Evolutionary conservation across 2,329 filamentous ascomycete genomes (phyloP).

Genomic region (Claviceps arundinis): DNA sequence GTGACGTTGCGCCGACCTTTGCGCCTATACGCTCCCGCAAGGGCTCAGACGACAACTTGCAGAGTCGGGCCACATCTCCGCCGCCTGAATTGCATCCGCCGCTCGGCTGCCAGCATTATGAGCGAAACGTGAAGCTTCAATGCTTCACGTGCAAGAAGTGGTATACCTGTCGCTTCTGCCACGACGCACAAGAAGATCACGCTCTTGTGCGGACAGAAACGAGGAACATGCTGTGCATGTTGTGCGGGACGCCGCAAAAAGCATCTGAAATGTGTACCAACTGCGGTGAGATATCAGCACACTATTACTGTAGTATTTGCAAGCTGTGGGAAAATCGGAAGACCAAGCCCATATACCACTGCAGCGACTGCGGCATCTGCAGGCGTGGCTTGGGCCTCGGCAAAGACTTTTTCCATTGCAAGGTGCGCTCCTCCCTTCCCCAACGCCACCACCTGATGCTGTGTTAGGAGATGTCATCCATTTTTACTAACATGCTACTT

Average conservation of each 20-base stretch:
- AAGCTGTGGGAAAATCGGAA: constrained; percentile 95
- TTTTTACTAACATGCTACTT: constrained; percentile 1
- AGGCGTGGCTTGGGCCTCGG: constrained; percentile 80
- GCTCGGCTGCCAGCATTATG: constrained; percentile 84
- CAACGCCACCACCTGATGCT: not conserved
- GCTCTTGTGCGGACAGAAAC: constrained; percentile 69
- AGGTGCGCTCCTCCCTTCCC: constrained; percentile 42
- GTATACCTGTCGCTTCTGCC: constrained; percentile 93
- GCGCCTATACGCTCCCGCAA: constrained; percentile 37
- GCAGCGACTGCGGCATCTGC: constrained; percentile 90
- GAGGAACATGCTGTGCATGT: constrained; percentile 95
- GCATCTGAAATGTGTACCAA: constrained; percentile 65
- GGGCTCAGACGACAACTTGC: constrained; percentile 31
- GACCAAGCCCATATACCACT: constrained; percentile 89
- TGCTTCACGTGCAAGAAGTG: constrained; percentile 80
- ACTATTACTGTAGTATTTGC: constrained; percentile 88
- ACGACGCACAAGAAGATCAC: constrained; percentile 73
- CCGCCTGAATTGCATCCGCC: constrained; percentile 25
- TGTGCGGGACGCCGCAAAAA: constrained; percentile 73
- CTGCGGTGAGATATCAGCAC: constrained; percentile 66
- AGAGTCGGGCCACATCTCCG: constrained; percentile 10
- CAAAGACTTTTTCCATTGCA: constrained; percentile 97
- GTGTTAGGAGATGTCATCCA: not conserved
- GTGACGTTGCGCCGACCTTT: constrained; percentile 56
- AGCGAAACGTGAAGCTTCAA: constrained; percentile 89